phyloP scores from a whole-genome alignment of 805 yeast genomes.

The Ogataea glucozyma region DNA sequence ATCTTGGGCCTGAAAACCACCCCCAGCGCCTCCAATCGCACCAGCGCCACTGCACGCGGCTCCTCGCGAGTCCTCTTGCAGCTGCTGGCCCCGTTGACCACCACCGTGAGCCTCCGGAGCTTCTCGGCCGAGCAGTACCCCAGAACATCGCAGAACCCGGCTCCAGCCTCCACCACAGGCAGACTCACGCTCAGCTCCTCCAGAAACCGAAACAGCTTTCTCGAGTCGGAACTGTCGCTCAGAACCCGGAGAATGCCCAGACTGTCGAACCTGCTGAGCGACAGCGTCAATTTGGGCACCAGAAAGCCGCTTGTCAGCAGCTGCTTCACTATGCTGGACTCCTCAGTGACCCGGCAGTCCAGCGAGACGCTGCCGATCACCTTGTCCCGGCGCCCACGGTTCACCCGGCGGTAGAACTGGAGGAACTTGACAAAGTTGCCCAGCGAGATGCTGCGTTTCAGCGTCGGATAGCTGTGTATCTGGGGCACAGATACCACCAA shows the following conservation, averaged over 20 bases:
- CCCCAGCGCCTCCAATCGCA: slow-evolving; percentile 5
- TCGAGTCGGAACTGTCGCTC: slow-evolving; percentile 9
- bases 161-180: slow-evolving; percentile 20
- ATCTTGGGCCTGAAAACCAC: slow-evolving; percentile 8
- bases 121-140: slow-evolving; percentile 9
- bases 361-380: slow-evolving; percentile 10
- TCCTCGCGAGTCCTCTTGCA: slow-evolving; percentile 3
- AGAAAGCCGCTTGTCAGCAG: slow-evolving; percentile 15
- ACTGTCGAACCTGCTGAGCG: slow-evolving; percentile 13
- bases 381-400: slow-evolving; percentile 11
- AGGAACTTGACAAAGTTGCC: slow-evolving; percentile 20
- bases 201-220: slow-evolving; percentile 14
- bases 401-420: slow-evolving; percentile 13
- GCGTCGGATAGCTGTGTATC: slow-evolving; percentile 14
- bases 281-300: slow-evolving; percentile 8
- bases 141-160: slow-evolving; percentile 19
- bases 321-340: slow-evolving; percentile 19
- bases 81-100: slow-evolving; percentile 8
- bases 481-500: slow-evolving; percentile 13
- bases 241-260: slow-evolving; percentile 11
- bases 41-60: background rate
- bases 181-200: slow-evolving; percentile 16
- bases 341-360: slow-evolving; percentile 15
- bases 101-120: slow-evolving; percentile 12
- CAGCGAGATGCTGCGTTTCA: slow-evolving; percentile 12